Conservation (phyloP, 805 yeast species). For the Lachancea sp. region DNA sequence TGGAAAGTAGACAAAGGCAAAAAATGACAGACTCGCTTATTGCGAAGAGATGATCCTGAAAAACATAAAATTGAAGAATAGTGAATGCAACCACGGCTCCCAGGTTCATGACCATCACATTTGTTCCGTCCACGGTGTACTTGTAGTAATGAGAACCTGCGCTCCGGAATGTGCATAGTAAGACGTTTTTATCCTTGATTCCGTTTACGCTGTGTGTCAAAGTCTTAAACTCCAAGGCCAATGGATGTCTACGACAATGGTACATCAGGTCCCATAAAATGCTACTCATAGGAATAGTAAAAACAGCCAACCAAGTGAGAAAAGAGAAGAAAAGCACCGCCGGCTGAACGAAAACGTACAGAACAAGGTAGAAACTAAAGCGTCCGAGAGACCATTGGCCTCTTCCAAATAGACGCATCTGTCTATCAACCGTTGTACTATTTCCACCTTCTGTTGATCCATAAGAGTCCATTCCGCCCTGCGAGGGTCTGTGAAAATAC, state of each 20-base stretch:
- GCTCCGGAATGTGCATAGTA: conserved; percentile 87
- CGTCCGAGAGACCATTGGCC: conserved; percentile 89
- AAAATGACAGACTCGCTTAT: conserved; percentile 54
- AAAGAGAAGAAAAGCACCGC: conserved; percentile 47
- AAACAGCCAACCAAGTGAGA: conserved; percentile 73
- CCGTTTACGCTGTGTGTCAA: conserved; percentile 15
- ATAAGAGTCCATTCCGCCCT: conserved; percentile 13
- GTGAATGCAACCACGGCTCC: conserved; percentile 75
- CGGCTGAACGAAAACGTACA: conserved; percentile 67
- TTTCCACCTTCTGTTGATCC: conserved; percentile 27
- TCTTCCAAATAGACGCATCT: conserved; percentile 73
- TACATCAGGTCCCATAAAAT: conserved; percentile 58
- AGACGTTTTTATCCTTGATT: conserved; percentile 45
- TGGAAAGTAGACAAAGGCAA: conserved; percentile 69
- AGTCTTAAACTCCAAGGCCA: conserved; percentile 63
- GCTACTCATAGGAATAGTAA: conserved; percentile 91
- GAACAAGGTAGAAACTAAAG: conserved; percentile 63
- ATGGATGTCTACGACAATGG: conserved; percentile 84
- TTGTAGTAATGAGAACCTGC: conserved; percentile 91
- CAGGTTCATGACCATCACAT: conserved; percentile 83
- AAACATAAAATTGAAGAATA: conserved; percentile 64
- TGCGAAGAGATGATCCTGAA: conserved; percentile 43
- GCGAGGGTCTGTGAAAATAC: conserved; percentile 47
- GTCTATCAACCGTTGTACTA: conserved; percentile 18
- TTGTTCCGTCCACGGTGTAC: conserved; percentile 94